These are phyloP conservation scores for Acaromyces ingoldii DNA, from an alignment of 1,284 basidiomycete genomes.

Conservation along the genomic window DNA sequence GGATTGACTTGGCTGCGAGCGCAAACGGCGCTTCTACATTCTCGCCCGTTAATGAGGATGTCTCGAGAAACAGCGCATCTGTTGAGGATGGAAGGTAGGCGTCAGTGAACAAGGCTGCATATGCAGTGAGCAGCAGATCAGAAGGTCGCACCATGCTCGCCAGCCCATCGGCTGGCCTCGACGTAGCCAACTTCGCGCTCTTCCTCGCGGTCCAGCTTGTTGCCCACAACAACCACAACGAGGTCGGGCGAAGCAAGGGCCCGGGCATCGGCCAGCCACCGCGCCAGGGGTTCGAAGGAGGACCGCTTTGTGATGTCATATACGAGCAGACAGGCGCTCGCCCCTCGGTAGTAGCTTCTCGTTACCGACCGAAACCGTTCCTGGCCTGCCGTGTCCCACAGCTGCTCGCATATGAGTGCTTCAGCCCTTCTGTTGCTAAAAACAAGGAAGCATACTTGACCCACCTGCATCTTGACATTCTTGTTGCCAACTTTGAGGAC, in stretches of 20 bases:
- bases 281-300: conserved; percentile 70
- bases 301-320: conserved; percentile 79
- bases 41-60: conserved; percentile 83
- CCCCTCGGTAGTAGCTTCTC: conserved; percentile 90
- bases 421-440: neutral
- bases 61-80: conserved; percentile 68
- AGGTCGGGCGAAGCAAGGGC: conserved; percentile 80
- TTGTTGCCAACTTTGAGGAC: conserved; percentile 85
- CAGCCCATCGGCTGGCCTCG: conserved; percentile 89
- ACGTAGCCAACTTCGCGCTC: conserved; percentile 88
- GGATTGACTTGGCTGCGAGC: conserved; percentile 79
- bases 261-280: conserved; percentile 86
- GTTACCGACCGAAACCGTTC: conserved; percentile 74
- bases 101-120: neutral
- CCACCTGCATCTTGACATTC: conserved; percentile 84
- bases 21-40: conserved; percentile 91
- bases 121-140: neutral
- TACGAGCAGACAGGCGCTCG: conserved; percentile 68
- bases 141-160: conserved; percentile 64
- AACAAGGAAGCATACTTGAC: conserved; percentile 26
- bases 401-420: conserved; percentile 14
- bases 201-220: conserved; percentile 80
- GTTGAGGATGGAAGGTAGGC: conserved; percentile 51
- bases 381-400: conserved; percentile 46
- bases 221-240: conserved; percentile 86